Percentiles rank a stretch among this genome's conserved stretches.
Conservation (phyloP, 352 stramenopile species). For the Phytophthora constricta region DNA sequence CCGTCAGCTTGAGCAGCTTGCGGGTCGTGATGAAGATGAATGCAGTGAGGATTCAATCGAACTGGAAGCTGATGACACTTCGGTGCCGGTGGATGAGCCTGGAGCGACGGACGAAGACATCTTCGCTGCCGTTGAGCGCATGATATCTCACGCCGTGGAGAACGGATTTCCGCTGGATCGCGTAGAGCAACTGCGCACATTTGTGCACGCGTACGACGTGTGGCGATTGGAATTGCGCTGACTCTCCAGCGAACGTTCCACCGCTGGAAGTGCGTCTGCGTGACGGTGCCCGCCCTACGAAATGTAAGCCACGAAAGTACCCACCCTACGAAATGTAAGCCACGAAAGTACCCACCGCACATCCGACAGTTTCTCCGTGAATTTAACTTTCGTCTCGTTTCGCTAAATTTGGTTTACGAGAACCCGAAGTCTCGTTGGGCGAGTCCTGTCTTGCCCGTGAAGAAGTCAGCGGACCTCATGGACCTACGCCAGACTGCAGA, state of each 20-base stretch:
- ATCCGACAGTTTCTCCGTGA: too few relatives aligned
- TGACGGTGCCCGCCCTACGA: background rate
- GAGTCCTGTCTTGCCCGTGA: too few relatives aligned
- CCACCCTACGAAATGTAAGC: too few relatives aligned
- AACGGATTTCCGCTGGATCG: constrained; percentile 1
- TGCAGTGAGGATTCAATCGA: too few relatives aligned
- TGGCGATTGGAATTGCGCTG: constrained; percentile 6
- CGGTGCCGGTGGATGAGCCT: background rate
- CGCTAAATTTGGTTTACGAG: constrained; percentile 5
- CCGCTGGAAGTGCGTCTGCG: background rate
- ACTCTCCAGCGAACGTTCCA: constrained; percentile 5
- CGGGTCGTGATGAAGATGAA: background rate
- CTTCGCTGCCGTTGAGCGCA: background rate
- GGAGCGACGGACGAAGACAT: background rate
- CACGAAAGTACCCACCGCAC: too few relatives aligned
- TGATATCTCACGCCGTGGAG: constrained; percentile 4
- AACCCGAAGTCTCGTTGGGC: constrained; percentile 5
- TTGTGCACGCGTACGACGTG: constrained; percentile 3
- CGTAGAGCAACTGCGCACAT: background rate
- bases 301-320: too few relatives aligned
- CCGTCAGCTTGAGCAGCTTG: constrained; percentile 10
- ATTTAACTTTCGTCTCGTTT: too few relatives aligned
- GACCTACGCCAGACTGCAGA: too few relatives aligned
- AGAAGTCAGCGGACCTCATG: too few relatives aligned
- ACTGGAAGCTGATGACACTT: background rate